These are phyloP conservation scores for Aspergillus versicolor DNA, from an alignment of 2,329 filamentous ascomycete species.

Conservation along the genomic window DNA sequence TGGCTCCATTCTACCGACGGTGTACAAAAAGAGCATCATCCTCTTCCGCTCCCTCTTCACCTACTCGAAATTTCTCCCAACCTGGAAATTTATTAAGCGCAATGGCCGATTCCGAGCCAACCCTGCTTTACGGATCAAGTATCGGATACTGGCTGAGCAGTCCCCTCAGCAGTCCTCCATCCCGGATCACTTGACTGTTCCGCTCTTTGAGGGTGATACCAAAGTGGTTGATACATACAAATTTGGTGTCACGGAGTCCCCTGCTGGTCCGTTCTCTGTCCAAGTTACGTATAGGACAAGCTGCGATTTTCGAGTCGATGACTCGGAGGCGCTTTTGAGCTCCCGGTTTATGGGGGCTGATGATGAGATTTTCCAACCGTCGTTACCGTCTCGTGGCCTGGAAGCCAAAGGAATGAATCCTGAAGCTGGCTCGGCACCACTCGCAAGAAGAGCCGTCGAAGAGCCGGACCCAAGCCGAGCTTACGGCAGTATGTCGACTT, in stretches of 20 bases:
- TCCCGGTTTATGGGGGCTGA: slow-evolving; percentile 92
- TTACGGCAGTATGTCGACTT: slow-evolving; percentile 87
- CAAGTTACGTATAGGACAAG: slow-evolving; percentile 82
- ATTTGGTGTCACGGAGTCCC: slow-evolving; percentile 82
- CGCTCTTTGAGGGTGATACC: slow-evolving; percentile 63
- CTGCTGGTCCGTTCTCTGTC: slow-evolving; percentile 78
- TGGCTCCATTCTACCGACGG: slow-evolving; percentile 68
- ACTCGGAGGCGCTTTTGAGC: slow-evolving; percentile 85
- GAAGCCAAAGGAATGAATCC: slow-evolving; percentile 30
- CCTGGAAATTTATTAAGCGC: slow-evolving; percentile 79
- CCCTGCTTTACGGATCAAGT: slow-evolving; percentile 69
- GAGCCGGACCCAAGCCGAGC: slow-evolving; percentile 69
- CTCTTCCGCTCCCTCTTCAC: slow-evolving; percentile 88
- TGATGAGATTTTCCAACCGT: slow-evolving; percentile 82
- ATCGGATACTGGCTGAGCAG: slow-evolving; percentile 69
- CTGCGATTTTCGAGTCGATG: slow-evolving; percentile 87
- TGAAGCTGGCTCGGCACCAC: slow-evolving; percentile 75
- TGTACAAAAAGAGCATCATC: slow-evolving; percentile 97
- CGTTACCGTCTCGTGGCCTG: slow-evolving; percentile 58
- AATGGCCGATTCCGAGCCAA: slow-evolving; percentile 67
- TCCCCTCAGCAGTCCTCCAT: slow-evolving; percentile 51
- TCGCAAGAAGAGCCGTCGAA: slow-evolving; percentile 52
- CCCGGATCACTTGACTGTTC: slow-evolving; percentile 68
- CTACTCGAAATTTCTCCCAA: slow-evolving; percentile 76
- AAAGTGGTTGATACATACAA: slow-evolving; percentile 72